These are phyloP conservation scores for Colletotrichum shisoi DNA, from an alignment of 2,329 filamentous ascomycete species.

Conservation along the genomic window DNA sequence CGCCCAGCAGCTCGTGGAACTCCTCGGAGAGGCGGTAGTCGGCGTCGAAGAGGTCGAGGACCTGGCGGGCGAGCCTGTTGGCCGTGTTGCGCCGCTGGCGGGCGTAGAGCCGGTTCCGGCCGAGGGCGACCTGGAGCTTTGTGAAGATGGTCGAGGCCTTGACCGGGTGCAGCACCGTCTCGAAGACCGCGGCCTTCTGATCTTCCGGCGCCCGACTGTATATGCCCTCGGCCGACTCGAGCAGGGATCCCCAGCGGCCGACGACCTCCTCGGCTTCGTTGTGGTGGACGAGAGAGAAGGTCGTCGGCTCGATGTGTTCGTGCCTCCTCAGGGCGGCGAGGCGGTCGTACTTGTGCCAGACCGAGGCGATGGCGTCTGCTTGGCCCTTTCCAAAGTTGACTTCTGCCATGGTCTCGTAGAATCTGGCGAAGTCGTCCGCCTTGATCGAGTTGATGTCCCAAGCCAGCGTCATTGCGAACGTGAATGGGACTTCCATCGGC, in stretches of 20 bases:
- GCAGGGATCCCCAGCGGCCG: conserved; percentile 49
- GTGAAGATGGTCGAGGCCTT: conserved; percentile 64
- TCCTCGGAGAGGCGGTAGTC: conserved; percentile 60
- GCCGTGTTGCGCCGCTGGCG: conserved; percentile 64
- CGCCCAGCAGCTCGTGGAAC: conserved; percentile 59
- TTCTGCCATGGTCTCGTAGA: conserved; percentile 26
- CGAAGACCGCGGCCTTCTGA: conserved; percentile 63
- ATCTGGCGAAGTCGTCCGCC: conserved; percentile 49
- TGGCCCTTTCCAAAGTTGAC: conserved; percentile 55
- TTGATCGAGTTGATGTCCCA: conserved; percentile 62
- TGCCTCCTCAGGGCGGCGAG: conserved; percentile 63
- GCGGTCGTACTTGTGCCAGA: conserved; percentile 62
- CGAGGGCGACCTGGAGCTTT: conserved; percentile 56
- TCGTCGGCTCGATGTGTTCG: conserved; percentile 65
- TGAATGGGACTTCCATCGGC: conserved; percentile 63
- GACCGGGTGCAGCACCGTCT: conserved; percentile 68
- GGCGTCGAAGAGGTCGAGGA: conserved; percentile 58
- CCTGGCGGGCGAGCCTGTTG: conserved; percentile 57
- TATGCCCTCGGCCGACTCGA: conserved; percentile 50
- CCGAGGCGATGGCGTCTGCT: conserved; percentile 56
- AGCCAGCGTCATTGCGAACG: conserved; percentile 64
- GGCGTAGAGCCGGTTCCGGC: conserved; percentile 62
- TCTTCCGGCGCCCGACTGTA: conserved; percentile 39
- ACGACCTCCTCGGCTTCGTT: conserved; percentile 65
- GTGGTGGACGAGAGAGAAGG: conserved; percentile 67